Conservation (phyloP, 1,284 basidiomycete genomes). For the Trichosporon sp. region DNA sequence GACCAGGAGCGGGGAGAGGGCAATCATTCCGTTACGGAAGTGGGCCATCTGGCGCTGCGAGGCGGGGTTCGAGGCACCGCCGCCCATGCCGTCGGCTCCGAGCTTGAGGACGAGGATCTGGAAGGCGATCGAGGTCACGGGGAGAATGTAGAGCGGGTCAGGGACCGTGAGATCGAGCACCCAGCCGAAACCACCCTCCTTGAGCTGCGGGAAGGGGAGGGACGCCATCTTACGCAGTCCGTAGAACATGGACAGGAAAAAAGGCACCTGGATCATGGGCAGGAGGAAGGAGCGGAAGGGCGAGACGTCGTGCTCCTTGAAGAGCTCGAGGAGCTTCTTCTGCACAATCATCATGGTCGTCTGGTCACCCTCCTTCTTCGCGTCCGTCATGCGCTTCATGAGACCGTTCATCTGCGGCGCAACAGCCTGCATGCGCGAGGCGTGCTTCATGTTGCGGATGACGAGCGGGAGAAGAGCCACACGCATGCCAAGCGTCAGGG, state of each 20-base stretch:
- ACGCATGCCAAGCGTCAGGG: slow-evolving; percentile 71
- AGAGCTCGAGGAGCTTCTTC: slow-evolving; percentile 66
- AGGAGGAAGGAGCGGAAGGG: slow-evolving; percentile 64
- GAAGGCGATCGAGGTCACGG: slow-evolving; percentile 65
- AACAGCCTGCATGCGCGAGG: slow-evolving; percentile 69
- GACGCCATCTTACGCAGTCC: slow-evolving; percentile 73
- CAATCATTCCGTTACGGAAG: slow-evolving; percentile 71
- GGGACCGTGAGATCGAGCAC: slow-evolving; percentile 75
- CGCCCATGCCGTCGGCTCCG: slow-evolving; percentile 61
- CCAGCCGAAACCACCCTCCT: slow-evolving; percentile 74
- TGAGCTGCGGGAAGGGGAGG: slow-evolving; percentile 71
- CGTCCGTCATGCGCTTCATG: slow-evolving; percentile 62
- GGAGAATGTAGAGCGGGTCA: slow-evolving; percentile 79
- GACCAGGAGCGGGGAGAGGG: slow-evolving; percentile 65
- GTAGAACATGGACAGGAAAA: slow-evolving; percentile 85
- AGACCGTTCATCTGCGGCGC: slow-evolving; percentile 64
- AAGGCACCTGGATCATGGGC: slow-evolving; percentile 72
- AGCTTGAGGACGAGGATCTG: slow-evolving; percentile 73
- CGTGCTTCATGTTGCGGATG: slow-evolving; percentile 67
- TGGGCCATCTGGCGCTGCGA: slow-evolving; percentile 61
- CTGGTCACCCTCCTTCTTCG: slow-evolving; percentile 61
- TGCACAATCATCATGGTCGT: slow-evolving; percentile 63
- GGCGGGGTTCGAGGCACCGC: slow-evolving; percentile 35
- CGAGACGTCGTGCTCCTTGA: slow-evolving; percentile 71
- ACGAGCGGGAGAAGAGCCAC: slow-evolving; percentile 70